Percentiles rank a stretch among this genome's conserved stretches.
phyloP scores from a whole-genome alignment of 306 rosid species.

The Sindora glabra region DNA sequence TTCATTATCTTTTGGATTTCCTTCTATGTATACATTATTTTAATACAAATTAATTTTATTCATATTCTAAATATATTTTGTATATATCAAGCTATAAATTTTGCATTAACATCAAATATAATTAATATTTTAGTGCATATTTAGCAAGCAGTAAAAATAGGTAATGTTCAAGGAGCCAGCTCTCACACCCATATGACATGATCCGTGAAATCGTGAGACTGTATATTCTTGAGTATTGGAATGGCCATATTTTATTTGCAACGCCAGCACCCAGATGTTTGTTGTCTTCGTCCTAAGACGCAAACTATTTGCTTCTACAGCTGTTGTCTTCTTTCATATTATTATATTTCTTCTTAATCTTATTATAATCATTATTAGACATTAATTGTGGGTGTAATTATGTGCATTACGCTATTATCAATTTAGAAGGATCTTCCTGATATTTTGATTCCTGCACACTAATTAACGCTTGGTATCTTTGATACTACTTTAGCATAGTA shows the following conservation, averaged over 20 bases:
- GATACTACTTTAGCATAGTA: neutral
- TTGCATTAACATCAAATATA: too few species aligned
- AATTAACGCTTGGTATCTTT: conserved; percentile 33
- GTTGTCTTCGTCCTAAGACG: conserved; percentile 44
- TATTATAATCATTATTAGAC: conserved; percentile 3
- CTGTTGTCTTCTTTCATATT: conserved; percentile 27
- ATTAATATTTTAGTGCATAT: neutral
- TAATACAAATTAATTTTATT: too few species aligned
- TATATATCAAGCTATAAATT: too few species aligned
- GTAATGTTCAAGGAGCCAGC: conserved; percentile 17
- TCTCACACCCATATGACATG: conserved; percentile 31
- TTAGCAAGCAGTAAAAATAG: conserved; percentile 1
- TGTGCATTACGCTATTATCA: conserved; percentile 16
- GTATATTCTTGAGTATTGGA: conserved; percentile 22
- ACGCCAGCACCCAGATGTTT: conserved; percentile 42
- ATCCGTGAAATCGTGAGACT: conserved; percentile 41
- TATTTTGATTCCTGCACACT: conserved; percentile 38
- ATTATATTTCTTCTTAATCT: neutral
- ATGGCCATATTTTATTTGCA: conserved; percentile 11
- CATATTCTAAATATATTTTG: too few species aligned
- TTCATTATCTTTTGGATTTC: too few species aligned
- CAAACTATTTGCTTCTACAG: conserved; percentile 36
- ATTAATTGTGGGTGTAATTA: conserved; percentile 32
- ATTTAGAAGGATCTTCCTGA: conserved; percentile 31
- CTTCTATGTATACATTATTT: too few species aligned